Base-by-base conservation (phyloP, 192 early-diverging fungal genomes). In the Physocladia obscura region DNA sequence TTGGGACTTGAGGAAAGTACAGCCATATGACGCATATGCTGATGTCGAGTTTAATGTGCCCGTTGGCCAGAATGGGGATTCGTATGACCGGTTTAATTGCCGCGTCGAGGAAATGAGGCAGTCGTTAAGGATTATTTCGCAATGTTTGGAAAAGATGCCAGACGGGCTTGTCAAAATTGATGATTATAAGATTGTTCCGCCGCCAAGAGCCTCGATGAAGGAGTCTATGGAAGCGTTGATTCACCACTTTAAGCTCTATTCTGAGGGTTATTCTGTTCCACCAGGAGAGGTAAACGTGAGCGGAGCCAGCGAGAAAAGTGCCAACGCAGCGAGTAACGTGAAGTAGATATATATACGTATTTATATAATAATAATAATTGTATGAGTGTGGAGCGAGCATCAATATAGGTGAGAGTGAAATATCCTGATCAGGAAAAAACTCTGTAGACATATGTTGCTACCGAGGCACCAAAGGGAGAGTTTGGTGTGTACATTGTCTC, bases 31-130 rank as follows among this genome's bases (percentile, higher is more conserved):
- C 79, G 97, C 93, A 13, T 99, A 97, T 79, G 94, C 87, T 68
- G 80, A 92, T 31, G 79, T 97, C 68, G 93, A 99, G 76, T 99
- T 99, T 78, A 95, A 99, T 73, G 91, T 99, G 34, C 97, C 97
- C 3, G 83, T 99, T 44, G 97, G 97, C 15, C 87, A 85, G 49
- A 91, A 92, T 74, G 97, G 96, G 60, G 96, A 98, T 76, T 94
- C 92, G 77, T 97, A 92, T 77, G 95, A 96, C 76, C 89, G 97
- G 35, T 99, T 93, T 78, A 74, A 97, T 73, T 93, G 93, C 81
- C 94, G 97, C 81, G 93, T 94, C 65, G 95, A 97, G 82, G 97
- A 99, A 76, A 99, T 99, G 97, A 90, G 97, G 64, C 95, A 99
- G 81, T 90, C 89, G 57, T 81, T 97, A 48, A 82, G 94, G 48